Percentiles rank a stretch among this genome's conserved stretches.
phyloP scores from a whole-genome alignment of 192 early-diverging fungal genomes.

The Backusella liffmaniae region DNA sequence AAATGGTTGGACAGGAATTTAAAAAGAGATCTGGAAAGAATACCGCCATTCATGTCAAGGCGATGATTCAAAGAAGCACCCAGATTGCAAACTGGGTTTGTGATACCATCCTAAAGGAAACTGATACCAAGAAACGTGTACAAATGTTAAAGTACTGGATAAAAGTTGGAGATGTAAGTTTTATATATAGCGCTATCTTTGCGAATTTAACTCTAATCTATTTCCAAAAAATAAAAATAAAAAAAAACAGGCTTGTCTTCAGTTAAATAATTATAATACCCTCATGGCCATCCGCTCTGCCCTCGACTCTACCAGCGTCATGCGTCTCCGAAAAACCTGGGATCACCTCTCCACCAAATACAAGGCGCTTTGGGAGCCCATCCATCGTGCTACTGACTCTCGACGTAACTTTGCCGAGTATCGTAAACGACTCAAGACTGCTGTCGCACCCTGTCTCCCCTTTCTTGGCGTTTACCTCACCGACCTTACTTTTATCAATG shows the following conservation, averaged over 20 bases:
- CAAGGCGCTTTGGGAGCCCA: constrained; percentile 55
- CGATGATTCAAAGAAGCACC: constrained; percentile 35
- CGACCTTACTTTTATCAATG: constrained; percentile 83
- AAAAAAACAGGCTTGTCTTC: constrained; percentile 32
- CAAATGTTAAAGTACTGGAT: constrained; percentile 76
- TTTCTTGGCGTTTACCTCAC: constrained; percentile 80
- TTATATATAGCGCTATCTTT: not conserved
- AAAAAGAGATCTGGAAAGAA: constrained; percentile 23
- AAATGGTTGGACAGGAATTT: constrained; percentile 48
- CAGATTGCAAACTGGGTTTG: constrained; percentile 73
- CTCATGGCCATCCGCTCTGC: constrained; percentile 79
- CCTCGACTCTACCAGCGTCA: constrained; percentile 68
- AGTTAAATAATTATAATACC: constrained; percentile 68
- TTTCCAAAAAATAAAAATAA: not conserved
- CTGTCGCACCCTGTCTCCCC: constrained; percentile 68
- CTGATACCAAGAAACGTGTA: constrained; percentile 67
- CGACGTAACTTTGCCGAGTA: constrained; percentile 66
- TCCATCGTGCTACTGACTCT: constrained; percentile 59
- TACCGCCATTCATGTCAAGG: constrained; percentile 42
- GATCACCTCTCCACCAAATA: constrained; percentile 56
- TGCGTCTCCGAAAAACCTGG: constrained; percentile 71
- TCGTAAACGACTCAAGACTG: constrained; percentile 41
- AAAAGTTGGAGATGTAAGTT: constrained; percentile 62
- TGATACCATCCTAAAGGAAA: constrained; percentile 68
- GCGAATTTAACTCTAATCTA: not conserved